Conservation (phyloP, 805 yeast genomes). For the Yamadazyma akitaensis region DNA sequence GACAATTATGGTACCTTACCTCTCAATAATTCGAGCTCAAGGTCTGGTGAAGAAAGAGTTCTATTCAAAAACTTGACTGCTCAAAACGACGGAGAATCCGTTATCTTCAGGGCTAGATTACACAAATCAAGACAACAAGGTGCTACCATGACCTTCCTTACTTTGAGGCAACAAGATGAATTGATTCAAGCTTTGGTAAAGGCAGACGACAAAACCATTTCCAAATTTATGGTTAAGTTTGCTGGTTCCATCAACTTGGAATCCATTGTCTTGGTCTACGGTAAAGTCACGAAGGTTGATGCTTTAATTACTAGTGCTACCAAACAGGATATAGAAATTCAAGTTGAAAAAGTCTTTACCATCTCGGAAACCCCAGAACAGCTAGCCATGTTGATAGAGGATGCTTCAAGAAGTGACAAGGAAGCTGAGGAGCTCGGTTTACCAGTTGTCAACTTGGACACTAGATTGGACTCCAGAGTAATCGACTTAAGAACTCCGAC, state of each 20-base stretch:
- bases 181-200: conserved; percentile 82
- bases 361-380: conserved; percentile 88
- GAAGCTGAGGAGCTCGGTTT: conserved; percentile 89
- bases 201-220: conserved; percentile 67
- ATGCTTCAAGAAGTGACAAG: conserved; percentile 91
- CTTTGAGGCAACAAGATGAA: conserved; percentile 86
- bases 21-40: conserved; percentile 69
- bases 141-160: conserved; percentile 86
- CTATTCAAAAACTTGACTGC: conserved; percentile 55
- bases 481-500: conserved; percentile 96
- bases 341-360: conserved; percentile 66
- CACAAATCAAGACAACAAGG: conserved; percentile 95
- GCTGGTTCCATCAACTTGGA: conserved; percentile 81
- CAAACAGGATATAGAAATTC: conserved; percentile 84
- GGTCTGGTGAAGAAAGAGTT: conserved; percentile 64
- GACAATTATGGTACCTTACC: conserved; percentile 89
- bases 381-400: conserved; percentile 93
- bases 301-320: conserved; percentile 90
- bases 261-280: conserved; percentile 87
- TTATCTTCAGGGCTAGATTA: conserved; percentile 88
- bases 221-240: conserved; percentile 98
- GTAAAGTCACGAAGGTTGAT: conserved; percentile 76
- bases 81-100: conserved; percentile 68
- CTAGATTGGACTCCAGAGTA: conserved; percentile 91
- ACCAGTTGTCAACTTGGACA: conserved; percentile 94